These are phyloP conservation scores for Crinitomyces ghanaensis DNA, from an alignment of 805 yeast genomes.

Conservation along the genomic window DNA sequence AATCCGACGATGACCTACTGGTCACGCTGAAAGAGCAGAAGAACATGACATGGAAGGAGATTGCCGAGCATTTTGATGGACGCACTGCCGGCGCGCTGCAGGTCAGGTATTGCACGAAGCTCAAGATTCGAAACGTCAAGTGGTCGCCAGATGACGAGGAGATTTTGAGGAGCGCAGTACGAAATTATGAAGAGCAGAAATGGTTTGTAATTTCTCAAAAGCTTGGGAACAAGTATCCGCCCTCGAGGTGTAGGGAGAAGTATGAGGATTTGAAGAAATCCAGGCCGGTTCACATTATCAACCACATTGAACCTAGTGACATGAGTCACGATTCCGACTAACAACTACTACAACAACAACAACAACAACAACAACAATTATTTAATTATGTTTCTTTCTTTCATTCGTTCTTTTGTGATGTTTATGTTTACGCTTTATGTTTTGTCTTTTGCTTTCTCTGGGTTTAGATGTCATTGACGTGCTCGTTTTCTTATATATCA, in stretches of 20 bases:
- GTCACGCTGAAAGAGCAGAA: constrained; percentile 51
- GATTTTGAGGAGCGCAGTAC: constrained; percentile 12
- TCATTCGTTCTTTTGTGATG: too few relatives aligned
- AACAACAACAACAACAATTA: too few relatives aligned
- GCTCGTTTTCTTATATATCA: too few relatives aligned
- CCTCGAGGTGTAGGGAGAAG: constrained; percentile 13
- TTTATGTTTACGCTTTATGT: too few relatives aligned
- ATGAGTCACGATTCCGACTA: too few relatives aligned
- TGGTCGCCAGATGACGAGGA: constrained; percentile 16
- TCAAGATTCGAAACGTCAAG: constrained; percentile 11
- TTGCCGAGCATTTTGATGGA: constrained; percentile 58
- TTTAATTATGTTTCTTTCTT: too few relatives aligned
- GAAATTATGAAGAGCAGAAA: constrained; percentile 16
- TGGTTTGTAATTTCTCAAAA: constrained; percentile 16
- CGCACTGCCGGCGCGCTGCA: constrained; percentile 79
- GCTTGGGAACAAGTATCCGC: constrained; percentile 14
- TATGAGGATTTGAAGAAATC: too few relatives aligned
- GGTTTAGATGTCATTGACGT: too few relatives aligned
- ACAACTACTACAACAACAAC: too few relatives aligned
- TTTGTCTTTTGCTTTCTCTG: too few relatives aligned
- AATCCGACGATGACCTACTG: constrained; percentile 20
- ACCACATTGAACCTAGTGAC: too few relatives aligned
- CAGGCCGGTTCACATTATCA: too few relatives aligned
- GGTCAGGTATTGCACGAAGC: constrained; percentile 31
- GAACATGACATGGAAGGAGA: constrained; percentile 74